Evolutionary conservation across 2,329 filamentous ascomycete genomes (phyloP), one percentile per base, ranked within the genome.

Genomic region (Phialocephala subalpina): DNA sequence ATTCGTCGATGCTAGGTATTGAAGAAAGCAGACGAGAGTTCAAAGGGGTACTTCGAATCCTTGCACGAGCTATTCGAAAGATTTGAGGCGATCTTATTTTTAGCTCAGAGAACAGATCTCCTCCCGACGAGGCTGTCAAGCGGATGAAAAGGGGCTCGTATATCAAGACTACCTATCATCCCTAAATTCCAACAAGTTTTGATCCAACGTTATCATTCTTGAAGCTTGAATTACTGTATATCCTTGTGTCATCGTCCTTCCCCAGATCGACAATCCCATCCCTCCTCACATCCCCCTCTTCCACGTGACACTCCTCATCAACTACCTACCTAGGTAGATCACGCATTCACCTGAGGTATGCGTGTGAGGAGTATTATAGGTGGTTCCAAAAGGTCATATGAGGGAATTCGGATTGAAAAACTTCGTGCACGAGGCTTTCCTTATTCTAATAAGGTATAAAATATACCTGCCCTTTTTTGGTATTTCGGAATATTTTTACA

Each of bases 1-100:
- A 56, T 61, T 57, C 40, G 60, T 53, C 57, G 65, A 52, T 40
- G 40, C 18, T 49, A 22, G 33, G n/a, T n/a, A n/a, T n/a, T 62
- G 52, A 62, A 65, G 33, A 29, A 16, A 59, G 18, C 4, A n/a
- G 18, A 49, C 14, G 49, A 11, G 29, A 52, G 47, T 49, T 49
- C 45, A 12, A 49, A 49, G 45, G 45, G 45, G 45, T 49, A 8
- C 22, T 49, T 49, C n/a, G 45, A 8, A 49, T 25, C 45, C 45
- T 42, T 49, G 45, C 45, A 49, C 20, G 20, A 25, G 45, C 45
- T 49, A 7, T 33, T 9, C 29, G 9, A 33, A 33, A 33, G n/a
- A 22, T 20, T 25, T 22, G 45, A 25, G n/a, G 38, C 38, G 38
- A 14, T 3, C 12, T 42, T 16, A 42, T 42, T 42, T 42, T 42